Conservation (phyloP, 192 early-diverging fungal genomes). For the Podila verticillata region DNA sequence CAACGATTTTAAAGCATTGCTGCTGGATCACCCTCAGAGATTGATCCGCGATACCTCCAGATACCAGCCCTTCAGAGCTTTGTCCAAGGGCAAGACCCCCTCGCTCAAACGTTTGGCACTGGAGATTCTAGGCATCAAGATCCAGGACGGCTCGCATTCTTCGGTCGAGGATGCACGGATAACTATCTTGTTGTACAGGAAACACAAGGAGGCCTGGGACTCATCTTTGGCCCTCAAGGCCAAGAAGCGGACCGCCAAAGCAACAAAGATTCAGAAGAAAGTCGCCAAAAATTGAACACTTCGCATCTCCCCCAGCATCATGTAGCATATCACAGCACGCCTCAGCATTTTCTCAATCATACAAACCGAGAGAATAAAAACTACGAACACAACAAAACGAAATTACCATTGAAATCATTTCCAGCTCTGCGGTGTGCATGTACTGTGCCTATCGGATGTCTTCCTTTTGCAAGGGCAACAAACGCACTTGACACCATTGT, state of each 20-base stretch:
- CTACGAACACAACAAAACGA: too few relatives aligned
- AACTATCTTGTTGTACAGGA: slow-evolving; percentile 89
- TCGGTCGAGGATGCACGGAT: slow-evolving; percentile 92
- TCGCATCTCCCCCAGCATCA: neutral
- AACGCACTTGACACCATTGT: slow-evolving; percentile 55
- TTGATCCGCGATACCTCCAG: slow-evolving; percentile 86
- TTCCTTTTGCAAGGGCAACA: slow-evolving; percentile 73
- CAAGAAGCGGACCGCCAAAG: slow-evolving; percentile 23
- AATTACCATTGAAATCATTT: too few relatives aligned
- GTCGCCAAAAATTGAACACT: slow-evolving; percentile 1
- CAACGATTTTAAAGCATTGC: slow-evolving; percentile 86
- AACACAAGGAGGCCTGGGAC: slow-evolving; percentile 89
- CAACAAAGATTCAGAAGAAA: slow-evolving; percentile 31
- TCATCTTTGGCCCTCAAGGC: slow-evolving; percentile 52
- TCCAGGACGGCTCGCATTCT: slow-evolving; percentile 90
- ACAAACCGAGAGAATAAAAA: too few relatives aligned
- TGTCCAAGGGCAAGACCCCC: slow-evolving; percentile 71
- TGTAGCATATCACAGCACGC: neutral
- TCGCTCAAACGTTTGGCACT: slow-evolving; percentile 82
- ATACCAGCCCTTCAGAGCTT: slow-evolving; percentile 79
- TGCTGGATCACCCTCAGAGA: slow-evolving; percentile 82
- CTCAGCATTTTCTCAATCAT: neutral
- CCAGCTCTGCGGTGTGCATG: slow-evolving; percentile 64
- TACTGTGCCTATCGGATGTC: slow-evolving; percentile 74
- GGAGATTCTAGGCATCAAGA: slow-evolving; percentile 76